Evolutionary conservation across 129 eudicot genomes (phyloP).

Genomic region (Saussurea involucrata): DNA sequence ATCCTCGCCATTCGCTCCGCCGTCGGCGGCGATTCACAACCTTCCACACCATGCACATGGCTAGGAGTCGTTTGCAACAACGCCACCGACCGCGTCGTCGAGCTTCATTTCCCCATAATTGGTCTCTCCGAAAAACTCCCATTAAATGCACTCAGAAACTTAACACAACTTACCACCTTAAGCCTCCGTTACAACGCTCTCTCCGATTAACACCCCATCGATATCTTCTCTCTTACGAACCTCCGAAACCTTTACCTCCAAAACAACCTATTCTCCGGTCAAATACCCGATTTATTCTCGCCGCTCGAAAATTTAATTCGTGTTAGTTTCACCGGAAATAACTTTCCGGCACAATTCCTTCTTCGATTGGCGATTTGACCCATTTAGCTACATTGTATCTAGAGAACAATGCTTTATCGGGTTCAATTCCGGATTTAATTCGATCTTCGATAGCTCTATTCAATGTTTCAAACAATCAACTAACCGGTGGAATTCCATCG

Average conservation of each 20-base stretch:
- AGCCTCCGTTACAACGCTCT: slow-evolving; percentile 61
- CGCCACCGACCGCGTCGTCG: slow-evolving; percentile 34
- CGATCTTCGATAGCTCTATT: slow-evolving; percentile 35
- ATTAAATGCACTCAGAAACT: slow-evolving; percentile 27
- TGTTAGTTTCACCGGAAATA: slow-evolving; percentile 41
- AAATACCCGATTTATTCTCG: slow-evolving; percentile 36
- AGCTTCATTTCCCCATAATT: slow-evolving; percentile 62
- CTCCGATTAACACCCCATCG: slow-evolving; percentile 42
- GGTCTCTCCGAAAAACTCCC: slow-evolving; percentile 60
- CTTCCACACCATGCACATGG: too few species aligned
- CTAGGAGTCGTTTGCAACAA: slow-evolving; percentile 45
- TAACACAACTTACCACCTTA: slow-evolving; percentile 40
- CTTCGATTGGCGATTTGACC: slow-evolving; percentile 27
- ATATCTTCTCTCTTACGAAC: slow-evolving; percentile 23
- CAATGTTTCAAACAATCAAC: slow-evolving; percentile 48
- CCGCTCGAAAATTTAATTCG: slow-evolving; percentile 37
- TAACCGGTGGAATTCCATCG: slow-evolving; percentile 48
- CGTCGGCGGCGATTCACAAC: too few species aligned
- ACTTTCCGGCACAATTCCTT: slow-evolving; percentile 50
- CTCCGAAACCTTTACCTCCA: slow-evolving; percentile 59
- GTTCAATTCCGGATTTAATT: slow-evolving; percentile 49
- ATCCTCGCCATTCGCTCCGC: too few species aligned
- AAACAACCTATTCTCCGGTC: slow-evolving; percentile 45
- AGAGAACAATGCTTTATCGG: slow-evolving; percentile 35
- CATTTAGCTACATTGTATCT: slow-evolving; percentile 48